Evolutionary conservation across 441 rosid genomes (phyloP), one percentile per base, ranked within the genome.

Genomic region (Theobroma grandiflorum): DNA sequence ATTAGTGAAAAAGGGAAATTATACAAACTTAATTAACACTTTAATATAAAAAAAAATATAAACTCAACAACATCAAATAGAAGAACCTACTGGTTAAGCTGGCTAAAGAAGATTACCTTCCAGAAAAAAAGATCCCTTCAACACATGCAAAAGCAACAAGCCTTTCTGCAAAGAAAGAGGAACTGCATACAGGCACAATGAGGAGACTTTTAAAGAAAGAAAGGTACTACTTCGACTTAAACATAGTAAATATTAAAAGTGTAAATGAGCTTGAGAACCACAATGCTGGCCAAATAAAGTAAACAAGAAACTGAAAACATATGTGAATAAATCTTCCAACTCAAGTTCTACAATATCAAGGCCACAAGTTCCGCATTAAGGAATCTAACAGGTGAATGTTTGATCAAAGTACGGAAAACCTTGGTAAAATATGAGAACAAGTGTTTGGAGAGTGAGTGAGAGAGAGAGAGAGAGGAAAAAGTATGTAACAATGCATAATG

Each of bases 51-150:
- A 12, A 62, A 65, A 33, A 1, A 38, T 31, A 63, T 2, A 35
- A 47, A n/a, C 38, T 66, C 47, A 47, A 72, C 15, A 52, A 65
- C 33, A 73, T 5, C 78, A 43, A 57, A 64, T 65, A 35, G 40
- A 47, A 70, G 5, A 72, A 45, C 76, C 74, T 12, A 42, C 31
- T 12, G 18, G 53, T 33, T 26, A 52, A 33, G n/a, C 50, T 53
- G 62, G 72, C 50, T 20, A 22, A 50, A 78, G 68, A 79, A 73
- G 53, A 72, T 18, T 91, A 93, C 98, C 99, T 96, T 83, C 97
- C 99, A 0, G 98, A 94, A 87, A 94, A 96, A 85, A 94, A 94
- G 69, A 96, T 92, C 78, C 98, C 98, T 88, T 96, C 98, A 12
- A 96, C 84, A 62, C 99, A 93, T 42, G 98, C 94, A 84, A 96